A percentile compares a stretch with the other conserved stretches of the same genome.
Evolutionary conservation across 768 basidiomycete genomes (phyloP).

Genomic region (Boletus tomentosulus): DNA sequence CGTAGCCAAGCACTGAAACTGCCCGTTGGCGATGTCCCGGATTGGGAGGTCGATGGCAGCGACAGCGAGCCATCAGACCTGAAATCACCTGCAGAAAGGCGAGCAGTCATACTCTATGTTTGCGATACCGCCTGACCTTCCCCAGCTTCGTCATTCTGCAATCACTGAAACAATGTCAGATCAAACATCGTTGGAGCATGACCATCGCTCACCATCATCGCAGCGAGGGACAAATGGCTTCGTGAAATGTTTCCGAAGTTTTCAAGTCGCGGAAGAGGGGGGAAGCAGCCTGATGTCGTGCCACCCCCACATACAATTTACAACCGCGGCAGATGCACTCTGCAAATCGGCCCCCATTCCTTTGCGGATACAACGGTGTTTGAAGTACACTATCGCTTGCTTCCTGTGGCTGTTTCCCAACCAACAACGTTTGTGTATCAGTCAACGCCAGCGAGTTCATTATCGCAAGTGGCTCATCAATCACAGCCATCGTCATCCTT

Average conservation of each 20-base stretch:
- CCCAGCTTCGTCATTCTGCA: slow-evolving; percentile 57
- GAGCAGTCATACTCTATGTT: background rate
- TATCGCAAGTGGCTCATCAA: slow-evolving; percentile 30
- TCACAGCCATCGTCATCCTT: slow-evolving; percentile 19
- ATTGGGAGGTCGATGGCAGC: slow-evolving; percentile 53
- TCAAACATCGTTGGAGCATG: slow-evolving; percentile 9
- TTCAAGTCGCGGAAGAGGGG: slow-evolving; percentile 58
- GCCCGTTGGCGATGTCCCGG: slow-evolving; percentile 53
- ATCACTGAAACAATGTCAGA: slow-evolving; percentile 66
- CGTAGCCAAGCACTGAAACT: slow-evolving; percentile 34
- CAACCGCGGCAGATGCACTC: slow-evolving; percentile 60
- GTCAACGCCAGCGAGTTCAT: slow-evolving; percentile 17
- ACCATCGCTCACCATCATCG: slow-evolving; percentile 14
- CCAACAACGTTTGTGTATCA: slow-evolving; percentile 27
- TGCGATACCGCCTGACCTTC: slow-evolving; percentile 6
- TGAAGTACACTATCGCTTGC: slow-evolving; percentile 64
- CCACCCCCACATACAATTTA: slow-evolving; percentile 67
- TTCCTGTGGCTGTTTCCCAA: slow-evolving; percentile 20
- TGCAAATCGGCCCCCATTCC: slow-evolving; percentile 72
- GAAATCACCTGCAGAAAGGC: slow-evolving; percentile 59
- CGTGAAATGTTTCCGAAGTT: slow-evolving; percentile 64
- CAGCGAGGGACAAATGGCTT: slow-evolving; percentile 73
- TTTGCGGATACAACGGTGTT: slow-evolving; percentile 67
- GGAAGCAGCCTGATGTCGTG: slow-evolving; percentile 47
- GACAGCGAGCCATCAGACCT: slow-evolving; percentile 40